A percentile compares a stretch with the other conserved stretches of the same genome.
These are phyloP conservation scores for Globisporangium splendens DNA, from an alignment of 352 stramenopile genomes.

Conservation along the genomic window DNA sequence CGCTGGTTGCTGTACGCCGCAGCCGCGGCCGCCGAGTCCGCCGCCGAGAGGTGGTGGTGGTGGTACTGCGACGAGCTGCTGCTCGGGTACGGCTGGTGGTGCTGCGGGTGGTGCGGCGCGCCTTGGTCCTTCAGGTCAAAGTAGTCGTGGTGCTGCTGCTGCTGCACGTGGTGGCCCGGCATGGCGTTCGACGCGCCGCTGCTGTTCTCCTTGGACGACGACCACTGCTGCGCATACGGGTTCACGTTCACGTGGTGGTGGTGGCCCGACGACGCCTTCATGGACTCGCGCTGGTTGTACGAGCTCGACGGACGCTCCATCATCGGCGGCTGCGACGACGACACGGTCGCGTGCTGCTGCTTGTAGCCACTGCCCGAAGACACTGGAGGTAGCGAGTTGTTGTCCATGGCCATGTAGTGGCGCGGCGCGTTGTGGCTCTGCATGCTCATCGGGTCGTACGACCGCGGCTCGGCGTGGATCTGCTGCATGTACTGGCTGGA, in stretches of 20 bases:
- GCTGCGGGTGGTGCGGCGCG: constrained; percentile 30
- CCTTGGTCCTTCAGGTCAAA: constrained; percentile 72
- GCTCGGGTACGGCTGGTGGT: constrained; percentile 48
- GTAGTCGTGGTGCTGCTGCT: constrained; percentile 51
- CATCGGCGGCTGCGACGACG: constrained; percentile 9
- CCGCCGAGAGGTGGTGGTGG: constrained; percentile 54
- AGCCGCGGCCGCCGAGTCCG: constrained; percentile 50
- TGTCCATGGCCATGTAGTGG: constrained; percentile 60
- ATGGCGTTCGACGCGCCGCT: constrained; percentile 12
- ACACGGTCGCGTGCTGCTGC: constrained; percentile 9
- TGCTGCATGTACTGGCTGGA: constrained; percentile 66
- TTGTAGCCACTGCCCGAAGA: constrained; percentile 54
- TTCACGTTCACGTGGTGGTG: constrained; percentile 26
- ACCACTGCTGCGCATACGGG: constrained; percentile 54
- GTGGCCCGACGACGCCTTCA: constrained; percentile 25
- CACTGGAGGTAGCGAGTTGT: constrained; percentile 27
- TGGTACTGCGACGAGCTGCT: constrained; percentile 55
- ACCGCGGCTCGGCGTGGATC: constrained; percentile 70
- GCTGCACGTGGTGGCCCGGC: constrained; percentile 25
- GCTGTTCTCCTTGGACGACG: constrained; percentile 45
- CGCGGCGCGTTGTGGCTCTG: constrained; percentile 31
- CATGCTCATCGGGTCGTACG: constrained; percentile 72
- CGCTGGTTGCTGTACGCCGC: constrained; percentile 46
- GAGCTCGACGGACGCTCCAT: constrained; percentile 34
- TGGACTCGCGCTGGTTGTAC: constrained; percentile 26